A percentile compares a stretch with the other conserved stretches of the same genome.
Conservation (phyloP, 805 yeast genomes). For the Danielia reshetovae region DNA sequence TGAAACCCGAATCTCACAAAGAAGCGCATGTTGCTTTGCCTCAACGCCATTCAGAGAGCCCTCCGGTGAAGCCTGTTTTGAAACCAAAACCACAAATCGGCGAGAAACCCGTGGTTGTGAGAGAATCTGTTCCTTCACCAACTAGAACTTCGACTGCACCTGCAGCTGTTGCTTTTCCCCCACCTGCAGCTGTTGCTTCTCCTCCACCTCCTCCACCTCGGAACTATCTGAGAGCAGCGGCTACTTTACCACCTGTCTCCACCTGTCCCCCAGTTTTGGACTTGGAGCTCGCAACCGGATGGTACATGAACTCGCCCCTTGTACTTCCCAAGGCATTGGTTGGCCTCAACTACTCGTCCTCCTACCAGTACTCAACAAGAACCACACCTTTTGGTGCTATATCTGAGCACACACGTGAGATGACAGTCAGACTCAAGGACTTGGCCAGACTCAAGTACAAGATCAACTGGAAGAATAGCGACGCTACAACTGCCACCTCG, state of each 20-base stretch:
- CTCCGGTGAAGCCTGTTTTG: slow-evolving; percentile 6
- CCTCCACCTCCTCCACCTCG: slow-evolving; percentile 33
- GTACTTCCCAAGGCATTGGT: slow-evolving; percentile 36
- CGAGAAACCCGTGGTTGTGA: too few relatives aligned
- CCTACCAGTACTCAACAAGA: slow-evolving; percentile 14
- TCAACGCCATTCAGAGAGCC: slow-evolving; percentile 5
- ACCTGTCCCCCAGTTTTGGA: slow-evolving; percentile 34
- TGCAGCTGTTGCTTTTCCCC: slow-evolving; percentile 10
- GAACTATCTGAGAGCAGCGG: slow-evolving; percentile 16
- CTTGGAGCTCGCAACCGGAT: slow-evolving; percentile 40
- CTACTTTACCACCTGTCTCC: slow-evolving; percentile 15
- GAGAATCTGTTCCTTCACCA: slow-evolving; percentile 8
- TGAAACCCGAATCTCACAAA: slow-evolving; percentile 9
- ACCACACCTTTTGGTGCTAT: slow-evolving; percentile 7
- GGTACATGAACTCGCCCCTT: slow-evolving; percentile 38
- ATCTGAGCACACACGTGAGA: slow-evolving; percentile 17
- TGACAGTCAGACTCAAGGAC: slow-evolving; percentile 41
- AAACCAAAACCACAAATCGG: slow-evolving; percentile 4
- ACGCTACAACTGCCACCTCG: slow-evolving; percentile 19
- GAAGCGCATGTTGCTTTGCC: slow-evolving; percentile 4
- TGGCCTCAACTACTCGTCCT: slow-evolving; percentile 31
- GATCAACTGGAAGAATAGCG: slow-evolving; percentile 38
- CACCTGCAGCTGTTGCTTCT: slow-evolving; percentile 12
- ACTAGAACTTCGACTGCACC: slow-evolving; percentile 9
- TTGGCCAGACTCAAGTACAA: slow-evolving; percentile 33